A percentile compares a stretch with the other conserved stretches of the same genome.
These are phyloP conservation scores for Xerophyta viscosa DNA, from an alignment of 106 monocot genomes.

Conservation along the genomic window DNA sequence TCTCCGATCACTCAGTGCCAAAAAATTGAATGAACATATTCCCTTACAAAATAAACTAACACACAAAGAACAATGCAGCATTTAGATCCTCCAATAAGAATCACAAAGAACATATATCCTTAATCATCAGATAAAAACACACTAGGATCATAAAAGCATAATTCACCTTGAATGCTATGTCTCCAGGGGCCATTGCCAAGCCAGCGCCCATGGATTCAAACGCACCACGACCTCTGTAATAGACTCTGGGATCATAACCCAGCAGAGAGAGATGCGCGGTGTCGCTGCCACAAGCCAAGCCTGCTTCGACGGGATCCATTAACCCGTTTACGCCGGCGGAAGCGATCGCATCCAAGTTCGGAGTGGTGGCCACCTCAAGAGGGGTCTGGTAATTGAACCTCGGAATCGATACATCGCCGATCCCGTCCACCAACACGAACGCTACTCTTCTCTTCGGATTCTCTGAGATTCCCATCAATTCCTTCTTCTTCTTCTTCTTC, in stretches of 20 bases:
- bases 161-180: constrained; percentile 95
- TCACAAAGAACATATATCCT: neutral
- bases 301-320: constrained; percentile 96
- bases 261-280: constrained; percentile 90
- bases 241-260: constrained; percentile 87
- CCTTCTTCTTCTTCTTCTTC: constrained; percentile 1
- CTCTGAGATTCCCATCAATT: constrained; percentile 24
- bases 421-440: constrained; percentile 76
- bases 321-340: constrained; percentile 82
- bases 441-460: constrained; percentile 57
- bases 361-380: constrained; percentile 57
- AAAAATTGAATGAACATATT: no score
- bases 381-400: constrained; percentile 46
- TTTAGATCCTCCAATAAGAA: neutral
- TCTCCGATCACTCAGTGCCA: no score
- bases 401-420: constrained; percentile 86
- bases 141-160: neutral
- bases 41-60: no score
- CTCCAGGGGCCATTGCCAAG: constrained; percentile 91
- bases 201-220: constrained; percentile 99
- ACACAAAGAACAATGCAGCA: no score
- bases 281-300: constrained; percentile 91
- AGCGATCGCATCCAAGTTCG: constrained; percentile 80
- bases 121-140: neutral
- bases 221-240: constrained; percentile 88